A percentile compares a stretch with the other conserved stretches of the same genome.
Evolutionary conservation across 2,329 filamentous ascomycete species (phyloP).

Genomic region (Tolypocladium sp.): DNA sequence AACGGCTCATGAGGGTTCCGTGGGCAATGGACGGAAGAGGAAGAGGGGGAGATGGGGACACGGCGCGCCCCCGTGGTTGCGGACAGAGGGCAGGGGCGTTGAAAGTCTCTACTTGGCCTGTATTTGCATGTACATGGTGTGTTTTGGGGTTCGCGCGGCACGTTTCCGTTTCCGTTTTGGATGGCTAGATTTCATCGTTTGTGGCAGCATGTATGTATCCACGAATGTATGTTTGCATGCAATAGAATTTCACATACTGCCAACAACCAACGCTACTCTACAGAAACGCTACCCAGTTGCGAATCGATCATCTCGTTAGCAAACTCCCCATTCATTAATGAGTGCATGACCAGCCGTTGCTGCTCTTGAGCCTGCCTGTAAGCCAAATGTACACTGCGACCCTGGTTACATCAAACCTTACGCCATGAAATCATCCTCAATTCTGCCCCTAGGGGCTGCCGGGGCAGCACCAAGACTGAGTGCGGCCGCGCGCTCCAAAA

Average conservation of each 20-base stretch:
- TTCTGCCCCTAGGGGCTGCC: slow-evolving; percentile 11
- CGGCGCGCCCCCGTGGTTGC: not conserved
- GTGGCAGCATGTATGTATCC: not conserved
- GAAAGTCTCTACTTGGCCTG: not conserved
- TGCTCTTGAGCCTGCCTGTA: not conserved
- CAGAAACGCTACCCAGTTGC: not conserved
- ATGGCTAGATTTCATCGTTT: not conserved
- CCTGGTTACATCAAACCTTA: slow-evolving; percentile 7
- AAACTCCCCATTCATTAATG: not conserved
- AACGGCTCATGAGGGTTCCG: slow-evolving; percentile 19
- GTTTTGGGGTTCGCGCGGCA: not conserved
- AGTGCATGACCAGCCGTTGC: not conserved
- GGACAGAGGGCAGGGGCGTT: not conserved
- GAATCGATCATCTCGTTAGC: not conserved
- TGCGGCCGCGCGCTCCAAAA: slow-evolving; percentile 33
- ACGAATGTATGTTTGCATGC: not conserved
- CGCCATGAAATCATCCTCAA: slow-evolving; percentile 38
- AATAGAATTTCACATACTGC: not conserved
- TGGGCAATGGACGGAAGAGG: not conserved
- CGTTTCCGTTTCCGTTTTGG: not conserved
- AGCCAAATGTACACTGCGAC: too few relatives aligned
- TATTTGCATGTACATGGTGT: not conserved
- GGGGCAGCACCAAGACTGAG: slow-evolving; percentile 25
- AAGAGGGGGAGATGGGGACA: not conserved
- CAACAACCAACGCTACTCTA: not conserved